Evolutionary conservation across 2,329 filamentous ascomycete species (phyloP), one percentile per base, ranked within the genome.

Genomic region (Colletotrichum lentis): DNA sequence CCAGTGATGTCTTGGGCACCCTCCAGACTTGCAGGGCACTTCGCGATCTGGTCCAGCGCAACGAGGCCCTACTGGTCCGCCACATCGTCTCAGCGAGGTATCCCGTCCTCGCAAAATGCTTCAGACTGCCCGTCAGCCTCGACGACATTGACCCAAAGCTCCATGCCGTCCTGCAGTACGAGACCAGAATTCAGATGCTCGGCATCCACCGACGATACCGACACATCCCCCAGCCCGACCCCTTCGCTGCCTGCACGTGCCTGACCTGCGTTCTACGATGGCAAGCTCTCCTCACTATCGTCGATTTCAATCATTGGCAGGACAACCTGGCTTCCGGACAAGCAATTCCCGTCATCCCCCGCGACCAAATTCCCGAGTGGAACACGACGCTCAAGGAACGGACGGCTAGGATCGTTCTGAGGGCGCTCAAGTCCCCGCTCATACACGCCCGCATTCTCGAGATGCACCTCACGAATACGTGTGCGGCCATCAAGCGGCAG

Each of bases 261-360:
- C 74, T 86, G 31, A 85, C 83, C 0, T 89, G 87, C 72, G 76
- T 85, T 50, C 73, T 86, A 44, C 80, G 83, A 2, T 89, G 86
- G 87, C 86, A 86, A 70, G 82, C 84, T 16, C 80, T 89, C 6
- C 81, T 81, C 66, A 72, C 87, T 0, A 76, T 82, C 14, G 80
- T 88, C 12, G 86, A 89, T 71, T 85, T 88, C 71, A 81, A 84
- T 0, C 78, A 85, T 72, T 89, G 85, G 83, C 86, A 88, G 72
- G 52, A 72, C 1, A 73, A 84, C 50, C 79, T 88, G 8, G 83
- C 88, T 64, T 71, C 73, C 0, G 81, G 84, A 1, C 79, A 83
- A 18, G 85, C 86, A 0, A 83, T 89, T 1, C 84, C 84, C 0
- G 81, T 82, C 43, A 81, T 88, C 35, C 76, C 80, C 0, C 78